Percentiles rank a stretch among this genome's conserved stretches.
Conservation (phyloP, 441 rosid genomes). For the Rhodomyrtus psidioides region DNA sequence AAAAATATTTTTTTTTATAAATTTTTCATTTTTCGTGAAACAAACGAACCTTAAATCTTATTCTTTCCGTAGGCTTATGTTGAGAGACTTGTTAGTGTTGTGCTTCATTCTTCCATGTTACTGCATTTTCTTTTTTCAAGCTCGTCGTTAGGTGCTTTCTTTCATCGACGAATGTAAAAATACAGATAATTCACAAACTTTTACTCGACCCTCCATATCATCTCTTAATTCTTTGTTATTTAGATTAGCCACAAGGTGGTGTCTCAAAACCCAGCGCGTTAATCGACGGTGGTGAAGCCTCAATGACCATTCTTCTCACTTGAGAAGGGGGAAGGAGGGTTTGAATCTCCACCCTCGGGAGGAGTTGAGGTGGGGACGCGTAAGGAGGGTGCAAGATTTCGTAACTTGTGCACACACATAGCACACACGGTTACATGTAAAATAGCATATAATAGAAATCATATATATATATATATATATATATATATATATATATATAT, state of each 20-base stretch:
- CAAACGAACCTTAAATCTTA: fast-evolving
- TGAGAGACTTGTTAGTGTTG: not conserved
- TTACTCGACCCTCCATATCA: not conserved
- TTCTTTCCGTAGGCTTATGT: not conserved
- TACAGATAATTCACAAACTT: not conserved
- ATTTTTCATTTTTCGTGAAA: fast-evolving
- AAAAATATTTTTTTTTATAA: not conserved
- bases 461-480: no score
- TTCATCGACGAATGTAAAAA: fast-evolving
- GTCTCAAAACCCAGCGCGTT: no score
- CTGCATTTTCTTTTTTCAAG: not conserved
- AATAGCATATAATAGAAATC: no score
- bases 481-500: no score
- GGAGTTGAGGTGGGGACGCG: no score
- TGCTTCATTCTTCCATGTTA: not conserved
- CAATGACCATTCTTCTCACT: no score
- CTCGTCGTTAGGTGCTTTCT: not conserved
- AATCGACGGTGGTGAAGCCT: no score
- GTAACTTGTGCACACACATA: no score
- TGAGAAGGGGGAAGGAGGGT: no score
- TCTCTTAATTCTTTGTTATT: not conserved
- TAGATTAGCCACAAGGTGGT: not conserved
- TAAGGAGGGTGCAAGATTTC: no score
- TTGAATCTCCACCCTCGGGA: no score
- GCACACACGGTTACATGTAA: no score